Evolutionary conservation across 176 grass and related monocot species (phyloP).

Genomic region (Alloteropsis semialata): DNA sequence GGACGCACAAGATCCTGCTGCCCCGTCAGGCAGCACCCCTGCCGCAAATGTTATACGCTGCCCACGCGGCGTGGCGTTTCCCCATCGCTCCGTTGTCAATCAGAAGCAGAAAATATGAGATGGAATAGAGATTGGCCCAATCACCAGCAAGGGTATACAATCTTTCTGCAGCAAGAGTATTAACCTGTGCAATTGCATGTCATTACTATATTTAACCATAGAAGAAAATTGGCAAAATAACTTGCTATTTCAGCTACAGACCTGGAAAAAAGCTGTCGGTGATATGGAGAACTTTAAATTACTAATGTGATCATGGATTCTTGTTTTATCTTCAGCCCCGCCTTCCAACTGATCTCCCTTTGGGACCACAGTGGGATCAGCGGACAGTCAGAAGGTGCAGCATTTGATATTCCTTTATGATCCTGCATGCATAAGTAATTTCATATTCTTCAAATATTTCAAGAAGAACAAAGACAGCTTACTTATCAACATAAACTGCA

Average conservation of each 20-base stretch:
- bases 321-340: conserved; percentile 52
- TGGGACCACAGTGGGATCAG: conserved; percentile 61
- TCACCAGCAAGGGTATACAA: conserved; percentile 86
- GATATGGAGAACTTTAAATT: conserved; percentile 91
- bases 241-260: conserved; percentile 25
- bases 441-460: conserved; percentile 8
- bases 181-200: conserved; percentile 66
- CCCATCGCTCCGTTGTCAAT: no score
- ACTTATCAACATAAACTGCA: background rate
- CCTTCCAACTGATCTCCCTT: conserved; percentile 51
- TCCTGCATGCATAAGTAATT: conserved; percentile 56
- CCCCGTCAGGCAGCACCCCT: no score
- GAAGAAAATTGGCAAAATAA: conserved; percentile 14
- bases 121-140: conserved; percentile 87
- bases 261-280: conserved; percentile 99
- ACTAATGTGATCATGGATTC: conserved; percentile 92
- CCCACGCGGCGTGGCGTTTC: no score
- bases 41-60: no score
- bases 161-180: conserved; percentile 93
- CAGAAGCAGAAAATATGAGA: no score
- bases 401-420: conserved; percentile 98
- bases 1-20: no score
- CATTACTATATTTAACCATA: conserved; percentile 27
- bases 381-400: conserved; percentile 86
- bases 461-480: conserved; percentile 7